A percentile compares a stretch with the other conserved stretches of the same genome.
Conservation (phyloP, 148 eudicot species). For the Mesembryanthemum crystallinum region DNA sequence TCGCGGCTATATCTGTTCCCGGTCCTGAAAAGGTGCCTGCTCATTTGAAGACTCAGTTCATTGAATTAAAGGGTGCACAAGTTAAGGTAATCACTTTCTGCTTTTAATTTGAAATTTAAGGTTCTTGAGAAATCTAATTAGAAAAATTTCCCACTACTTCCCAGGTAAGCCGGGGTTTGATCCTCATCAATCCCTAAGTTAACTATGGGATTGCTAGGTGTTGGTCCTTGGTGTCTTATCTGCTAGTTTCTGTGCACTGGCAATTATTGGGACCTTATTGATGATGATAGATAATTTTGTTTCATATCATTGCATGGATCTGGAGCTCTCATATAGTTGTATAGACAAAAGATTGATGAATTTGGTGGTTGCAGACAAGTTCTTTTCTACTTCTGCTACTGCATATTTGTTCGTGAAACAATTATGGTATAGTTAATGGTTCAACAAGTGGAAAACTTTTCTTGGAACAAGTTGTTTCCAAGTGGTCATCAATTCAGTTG, state of each 20-base stretch:
- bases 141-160: neutral
- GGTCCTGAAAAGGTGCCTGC: conserved; percentile 96
- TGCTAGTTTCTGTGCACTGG: neutral
- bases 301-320: neutral
- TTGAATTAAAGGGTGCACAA: conserved; percentile 93
- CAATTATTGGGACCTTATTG: neutral
- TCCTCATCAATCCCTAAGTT: neutral
- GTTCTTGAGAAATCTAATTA: neutral
- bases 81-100: conserved; percentile 61
- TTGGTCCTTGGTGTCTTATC: neutral
- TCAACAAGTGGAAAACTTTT: too few species aligned
- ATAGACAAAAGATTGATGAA: neutral
- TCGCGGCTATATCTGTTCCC: conserved; percentile 84
- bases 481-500: neutral
- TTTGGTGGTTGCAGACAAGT: neutral
- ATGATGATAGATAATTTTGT: neutral
- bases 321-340: neutral
- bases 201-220: neutral
- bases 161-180: neutral
- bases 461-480: neutral
- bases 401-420: neutral
- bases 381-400: neutral
- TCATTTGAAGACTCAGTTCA: conserved; percentile 76
- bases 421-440: too few species aligned
- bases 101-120: neutral